Conservation (phyloP, 306 rosid species). For the Psophocarpus tetragonolobus region DNA sequence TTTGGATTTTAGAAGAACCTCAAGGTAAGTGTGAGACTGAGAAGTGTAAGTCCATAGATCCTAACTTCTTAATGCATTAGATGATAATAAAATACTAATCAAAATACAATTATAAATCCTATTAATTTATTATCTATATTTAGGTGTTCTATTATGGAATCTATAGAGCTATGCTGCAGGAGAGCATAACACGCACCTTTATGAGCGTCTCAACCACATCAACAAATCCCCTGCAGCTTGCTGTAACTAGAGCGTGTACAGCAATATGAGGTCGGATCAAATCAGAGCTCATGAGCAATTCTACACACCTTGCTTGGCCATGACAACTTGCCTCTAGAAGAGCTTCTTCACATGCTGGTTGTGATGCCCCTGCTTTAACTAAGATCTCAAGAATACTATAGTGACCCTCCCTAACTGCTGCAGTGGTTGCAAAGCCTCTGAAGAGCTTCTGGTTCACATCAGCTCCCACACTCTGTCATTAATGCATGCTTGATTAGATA, state of each 20-base stretch:
- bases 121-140: background rate
- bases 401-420: slow-evolving; percentile 92
- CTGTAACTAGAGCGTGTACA: slow-evolving; percentile 78
- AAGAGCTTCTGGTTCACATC: slow-evolving; percentile 93
- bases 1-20: background rate
- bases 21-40: background rate
- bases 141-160: background rate
- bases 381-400: slow-evolving; percentile 73
- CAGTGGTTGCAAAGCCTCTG: slow-evolving; percentile 87
- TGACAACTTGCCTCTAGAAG: slow-evolving; percentile 85
- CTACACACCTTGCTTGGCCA: slow-evolving; percentile 66
- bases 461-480: slow-evolving; percentile 74
- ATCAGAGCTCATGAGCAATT: slow-evolving; percentile 87
- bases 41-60: background rate
- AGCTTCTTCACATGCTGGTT: slow-evolving; percentile 97
- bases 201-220: slow-evolving; percentile 68
- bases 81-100: background rate
- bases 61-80: background rate
- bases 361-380: slow-evolving; percentile 88
- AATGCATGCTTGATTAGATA: background rate
- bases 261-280: slow-evolving; percentile 76
- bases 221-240: slow-evolving; percentile 86
- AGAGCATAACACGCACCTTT: slow-evolving; percentile 50
- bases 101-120: too few species aligned
- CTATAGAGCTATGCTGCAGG: slow-evolving; percentile 6